Evolutionary conservation across 2,329 filamentous ascomycete genomes (phyloP), one percentile per base, ranked within the genome.

Genomic region (Pseudocercospora musae): DNA sequence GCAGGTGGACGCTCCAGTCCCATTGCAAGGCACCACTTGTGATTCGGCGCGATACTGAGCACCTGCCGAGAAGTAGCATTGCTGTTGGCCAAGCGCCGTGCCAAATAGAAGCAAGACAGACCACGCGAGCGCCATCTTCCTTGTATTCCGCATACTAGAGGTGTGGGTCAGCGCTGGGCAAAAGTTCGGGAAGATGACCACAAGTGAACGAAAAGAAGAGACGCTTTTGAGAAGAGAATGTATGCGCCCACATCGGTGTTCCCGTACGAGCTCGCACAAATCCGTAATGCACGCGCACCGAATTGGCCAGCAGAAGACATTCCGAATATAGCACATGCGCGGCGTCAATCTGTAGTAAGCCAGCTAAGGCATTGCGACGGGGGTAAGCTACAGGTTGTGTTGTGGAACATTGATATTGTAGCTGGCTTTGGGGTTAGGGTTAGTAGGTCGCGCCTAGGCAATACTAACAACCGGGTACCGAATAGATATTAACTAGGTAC

Each of bases 11-110:
- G 62, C 23, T 11, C 71, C 71, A 53, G 58, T 65, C 29, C 52
- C 46, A 27, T 62, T 62, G 53, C 72, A 73, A 18, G 71, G 70
- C 23, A 72, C 67, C 11, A 74, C 63, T 7, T 69, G 58, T 2
- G 65, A 57, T 13, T 68, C 64, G 2, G 66, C 72, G 20, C 71
- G 69, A 57, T 70, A 68, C 27, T 62, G 40, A n/a, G 67, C 67
- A 5, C 71, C 72, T 4, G 69, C 66, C 13, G 67, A 71, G 53
- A 67, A 72, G 61, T 74, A 74, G 62, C 72, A 74, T 61, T 71
- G 67, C 52, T 73, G 69, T 33, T 72, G 71, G n/a, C 61, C 68
- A 10, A 23, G 20, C 7, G 46, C 50, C 29, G 46, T 37, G 4
- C 18, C 53, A 18, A 40, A 23, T 5, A 66, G 33, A 4, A 63